These are phyloP conservation scores for Rhypophila decipiens DNA, from an alignment of 495 filamentous ascomycete species.

Conservation along the genomic window DNA sequence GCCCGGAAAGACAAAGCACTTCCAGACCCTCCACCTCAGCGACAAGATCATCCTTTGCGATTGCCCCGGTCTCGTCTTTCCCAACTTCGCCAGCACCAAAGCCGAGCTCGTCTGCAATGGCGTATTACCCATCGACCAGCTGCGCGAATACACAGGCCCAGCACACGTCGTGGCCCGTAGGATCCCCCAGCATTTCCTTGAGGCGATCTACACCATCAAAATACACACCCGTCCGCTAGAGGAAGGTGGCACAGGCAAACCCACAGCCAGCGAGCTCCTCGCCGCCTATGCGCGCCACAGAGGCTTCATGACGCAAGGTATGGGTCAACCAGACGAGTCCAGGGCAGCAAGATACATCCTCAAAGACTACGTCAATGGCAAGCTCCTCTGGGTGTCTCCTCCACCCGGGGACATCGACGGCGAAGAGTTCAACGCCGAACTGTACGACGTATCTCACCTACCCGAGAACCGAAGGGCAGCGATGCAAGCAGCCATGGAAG, in stretches of 20 bases:
- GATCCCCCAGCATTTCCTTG: constrained; percentile 85
- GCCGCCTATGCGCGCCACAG: constrained; percentile 79
- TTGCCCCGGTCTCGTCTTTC: constrained; percentile 97
- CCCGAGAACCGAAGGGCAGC: constrained; percentile 64
- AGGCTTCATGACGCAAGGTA: constrained; percentile 81
- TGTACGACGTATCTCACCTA: constrained; percentile 75
- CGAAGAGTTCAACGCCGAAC: constrained; percentile 74
- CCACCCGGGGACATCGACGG: constrained; percentile 71
- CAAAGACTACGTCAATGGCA: constrained; percentile 97
- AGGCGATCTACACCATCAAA: constrained; percentile 88
- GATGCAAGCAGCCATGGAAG: constrained; percentile 42
- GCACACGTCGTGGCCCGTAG: constrained; percentile 78
- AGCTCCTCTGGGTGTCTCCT: constrained; percentile 85
- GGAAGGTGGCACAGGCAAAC: constrained; percentile 87
- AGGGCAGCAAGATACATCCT: constrained; percentile 84
- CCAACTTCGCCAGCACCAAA: constrained; percentile 95
- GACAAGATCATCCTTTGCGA: constrained; percentile 89
- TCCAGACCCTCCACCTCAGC: constrained; percentile 94
- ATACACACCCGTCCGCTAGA: constrained; percentile 76
- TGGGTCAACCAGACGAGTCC: constrained; percentile 88
- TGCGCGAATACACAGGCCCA: constrained; percentile 90
- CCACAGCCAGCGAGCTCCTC: constrained; percentile 82
- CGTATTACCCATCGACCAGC: constrained; percentile 93
- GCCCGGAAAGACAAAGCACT: constrained; percentile 98
- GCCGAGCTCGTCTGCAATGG: constrained; percentile 95